Evolutionary conservation across 2,329 filamentous ascomycete genomes (phyloP), one percentile per base, ranked within the genome.

Genomic region (Neodidymelliopsis sp.): DNA sequence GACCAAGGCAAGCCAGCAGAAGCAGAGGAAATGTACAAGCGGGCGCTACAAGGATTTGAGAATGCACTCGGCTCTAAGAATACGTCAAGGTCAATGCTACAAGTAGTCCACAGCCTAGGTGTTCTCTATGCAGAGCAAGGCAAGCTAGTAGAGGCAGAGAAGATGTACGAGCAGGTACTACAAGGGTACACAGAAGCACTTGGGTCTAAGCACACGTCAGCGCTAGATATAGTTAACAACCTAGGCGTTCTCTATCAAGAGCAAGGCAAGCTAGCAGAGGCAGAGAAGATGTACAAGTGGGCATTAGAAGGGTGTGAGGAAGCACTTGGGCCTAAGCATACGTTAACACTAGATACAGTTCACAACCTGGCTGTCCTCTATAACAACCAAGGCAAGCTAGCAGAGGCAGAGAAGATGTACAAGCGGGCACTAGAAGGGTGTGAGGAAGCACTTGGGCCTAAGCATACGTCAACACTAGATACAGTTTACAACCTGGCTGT

Each of bases 391-490:
- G 49, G 52, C 33, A 55, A 36, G 33, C 33, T 36, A 20, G 48
- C 49, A 43, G 20, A 43, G 20, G 40, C 29, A 18, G 23, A 35
- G 23, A 27, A 35, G 19, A 43, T 48, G 44, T 48, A 34, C 35
- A 23, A 12, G 13, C 19, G 24, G 22, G 45, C 45, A n/a, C 39
- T 44, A n/a, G 13, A 42, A 41, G 45, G 44, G 25, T 13, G 7
- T 2, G 38, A 44, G 45, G 25, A 53, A 15, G 33, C 28, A 22
- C 38, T 49, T 16, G 44, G 37, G 20, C 4, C 38, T 13, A 18
- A 52, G 10, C 52, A 52, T 31, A 46, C 24, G 15, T 53, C 38
- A 20, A 58, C 39, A 47, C 53, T 56, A 16, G 3, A 27, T 7
- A 28, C 29, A 19, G 30, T 43, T 10, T 25, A 34, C 15, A n/a